Percentiles rank a stretch among this genome's conserved stretches.
Conservation (phyloP, 495 filamentous ascomycete genomes). For the Talaromyces proteolyticus region DNA sequence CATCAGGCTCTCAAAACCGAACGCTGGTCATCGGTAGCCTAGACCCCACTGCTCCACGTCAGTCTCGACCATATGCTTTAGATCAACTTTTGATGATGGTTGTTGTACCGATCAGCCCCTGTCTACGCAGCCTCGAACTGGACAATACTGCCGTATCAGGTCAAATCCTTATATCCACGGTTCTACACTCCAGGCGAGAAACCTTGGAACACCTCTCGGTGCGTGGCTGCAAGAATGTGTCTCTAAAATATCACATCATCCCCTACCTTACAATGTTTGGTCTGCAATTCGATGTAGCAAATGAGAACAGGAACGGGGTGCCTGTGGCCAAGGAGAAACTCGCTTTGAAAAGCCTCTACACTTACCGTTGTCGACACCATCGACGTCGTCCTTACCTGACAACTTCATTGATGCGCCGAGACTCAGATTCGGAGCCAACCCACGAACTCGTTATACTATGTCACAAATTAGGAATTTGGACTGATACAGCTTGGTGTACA, state of each 20-base stretch:
- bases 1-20: conserved; percentile 31
- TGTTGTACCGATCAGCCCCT: conserved; percentile 48
- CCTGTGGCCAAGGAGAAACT: conserved; percentile 31
- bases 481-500: conserved; percentile 59
- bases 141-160: conserved; percentile 59
- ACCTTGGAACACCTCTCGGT: conserved; percentile 55
- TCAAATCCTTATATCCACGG: conserved; percentile 45
- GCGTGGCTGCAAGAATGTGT: conserved; percentile 60
- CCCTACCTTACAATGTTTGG: conserved; percentile 49
- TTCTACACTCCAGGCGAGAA: conserved; percentile 45
- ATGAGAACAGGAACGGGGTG: conserved; percentile 27
- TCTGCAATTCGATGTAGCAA: conserved; percentile 38
- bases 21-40: conserved; percentile 27
- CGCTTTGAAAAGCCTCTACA: conserved; percentile 55
- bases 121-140: conserved; percentile 50
- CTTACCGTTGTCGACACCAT: conserved; percentile 57
- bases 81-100: conserved; percentile 52
- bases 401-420: conserved; percentile 46
- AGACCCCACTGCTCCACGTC: conserved; percentile 33
- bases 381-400: conserved; percentile 53
- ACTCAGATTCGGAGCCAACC: conserved; percentile 57
- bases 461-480: conserved; percentile 56
- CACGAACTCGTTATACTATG: conserved; percentile 59
- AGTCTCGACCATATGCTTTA: conserved; percentile 50
- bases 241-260: conserved; percentile 58